Conservation (phyloP, 768 basidiomycete genomes). For the Suillus sp. region DNA sequence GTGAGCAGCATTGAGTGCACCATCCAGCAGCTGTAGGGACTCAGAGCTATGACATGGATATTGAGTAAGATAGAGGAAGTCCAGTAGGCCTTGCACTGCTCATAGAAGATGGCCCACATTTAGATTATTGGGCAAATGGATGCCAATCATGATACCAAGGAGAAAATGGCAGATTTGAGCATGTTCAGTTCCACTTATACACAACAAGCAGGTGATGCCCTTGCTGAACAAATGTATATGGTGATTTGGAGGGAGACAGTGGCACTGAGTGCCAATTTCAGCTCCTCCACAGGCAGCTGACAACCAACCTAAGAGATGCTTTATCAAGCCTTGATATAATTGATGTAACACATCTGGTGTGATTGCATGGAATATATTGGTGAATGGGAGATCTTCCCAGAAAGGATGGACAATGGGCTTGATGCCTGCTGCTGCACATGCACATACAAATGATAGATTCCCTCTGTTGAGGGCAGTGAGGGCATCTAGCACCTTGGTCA, state of each 20-base stretch:
- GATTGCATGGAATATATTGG: slow-evolving; percentile 23
- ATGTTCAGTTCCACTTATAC: background rate
- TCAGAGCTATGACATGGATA: slow-evolving; percentile 34
- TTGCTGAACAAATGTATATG: background rate
- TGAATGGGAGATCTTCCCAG: slow-evolving; percentile 31
- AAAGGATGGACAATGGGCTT: slow-evolving; percentile 25
- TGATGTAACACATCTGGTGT: slow-evolving; percentile 41
- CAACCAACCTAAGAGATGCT: slow-evolving; percentile 36
- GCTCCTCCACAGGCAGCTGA: background rate
- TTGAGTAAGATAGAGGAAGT: slow-evolving; percentile 43
- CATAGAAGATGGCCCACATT: background rate
- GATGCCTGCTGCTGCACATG: slow-evolving; percentile 17
- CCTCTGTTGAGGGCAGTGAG: background rate
- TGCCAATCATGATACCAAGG: background rate
- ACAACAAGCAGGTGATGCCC: background rate
- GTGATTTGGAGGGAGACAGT: background rate
- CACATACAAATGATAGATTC: background rate
- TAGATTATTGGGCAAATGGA: background rate
- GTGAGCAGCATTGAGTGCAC: slow-evolving; percentile 31
- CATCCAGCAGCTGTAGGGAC: slow-evolving; percentile 31
- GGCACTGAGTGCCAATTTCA: background rate
- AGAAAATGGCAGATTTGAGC: background rate
- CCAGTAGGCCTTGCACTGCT: slow-evolving; percentile 32
- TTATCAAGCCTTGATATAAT: slow-evolving; percentile 38
- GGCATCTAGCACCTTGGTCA: background rate